phyloP scores from a whole-genome alignment of 257 asterid genomes.

The Solanum pinnatisectum region DNA sequence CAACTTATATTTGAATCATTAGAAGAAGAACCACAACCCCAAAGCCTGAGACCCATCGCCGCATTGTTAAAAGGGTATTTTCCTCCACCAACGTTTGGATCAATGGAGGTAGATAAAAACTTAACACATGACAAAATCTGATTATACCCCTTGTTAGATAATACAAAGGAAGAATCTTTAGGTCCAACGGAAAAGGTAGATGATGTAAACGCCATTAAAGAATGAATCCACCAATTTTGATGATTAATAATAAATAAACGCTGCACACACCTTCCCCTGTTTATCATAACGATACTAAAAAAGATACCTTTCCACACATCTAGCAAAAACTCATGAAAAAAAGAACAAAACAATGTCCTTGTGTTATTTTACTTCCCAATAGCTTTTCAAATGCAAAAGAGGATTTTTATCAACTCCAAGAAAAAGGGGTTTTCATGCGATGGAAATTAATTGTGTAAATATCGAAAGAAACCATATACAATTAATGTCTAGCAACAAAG shows the following conservation, averaged over 20 bases:
- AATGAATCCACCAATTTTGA: neutral
- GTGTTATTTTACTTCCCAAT: neutral
- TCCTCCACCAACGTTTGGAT: neutral
- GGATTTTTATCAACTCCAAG: neutral
- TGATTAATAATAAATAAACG: neutral
- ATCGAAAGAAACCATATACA: no score
- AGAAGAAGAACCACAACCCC: slow-evolving; percentile 13
- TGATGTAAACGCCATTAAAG: slow-evolving; percentile 47
- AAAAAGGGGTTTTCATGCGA: neutral
- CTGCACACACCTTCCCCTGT: slow-evolving; percentile 15
- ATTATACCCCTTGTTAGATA: neutral
- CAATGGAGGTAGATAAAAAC: neutral
- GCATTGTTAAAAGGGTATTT: slow-evolving; percentile 4
- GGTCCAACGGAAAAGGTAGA: slow-evolving; percentile 3
- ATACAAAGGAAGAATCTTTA: neutral
- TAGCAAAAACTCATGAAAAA: neutral
- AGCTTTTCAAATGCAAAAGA: neutral
- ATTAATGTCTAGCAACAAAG: neutral
- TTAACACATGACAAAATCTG: neutral
- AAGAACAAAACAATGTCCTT: neutral
- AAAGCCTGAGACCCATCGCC: slow-evolving; percentile 5
- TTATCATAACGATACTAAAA: slow-evolving; percentile 41
- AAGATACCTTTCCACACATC: neutral
- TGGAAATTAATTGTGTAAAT: neutral
- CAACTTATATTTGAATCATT: neutral